Base-by-base conservation (phyloP, 257 asterid genomes). In the Lavandula angustifolia region DNA sequence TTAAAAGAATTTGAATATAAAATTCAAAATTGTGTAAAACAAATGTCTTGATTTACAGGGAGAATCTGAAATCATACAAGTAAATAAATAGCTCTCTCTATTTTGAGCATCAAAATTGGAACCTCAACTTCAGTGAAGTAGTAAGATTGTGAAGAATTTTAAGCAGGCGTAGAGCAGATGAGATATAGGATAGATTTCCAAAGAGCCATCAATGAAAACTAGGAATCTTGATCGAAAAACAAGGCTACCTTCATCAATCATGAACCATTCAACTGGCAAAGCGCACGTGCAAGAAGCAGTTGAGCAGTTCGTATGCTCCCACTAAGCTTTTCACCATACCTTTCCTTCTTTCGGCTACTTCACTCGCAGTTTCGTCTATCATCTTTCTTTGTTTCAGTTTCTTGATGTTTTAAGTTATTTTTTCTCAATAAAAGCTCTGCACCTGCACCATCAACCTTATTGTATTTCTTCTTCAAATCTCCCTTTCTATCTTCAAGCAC, bases 271-370 rank as follows among this genome's bases (percentile, higher is more conserved):
- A 68, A 29, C 34, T 56, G 64, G 67, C 73, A 6, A 46, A 17
- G 46, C 43, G 69, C 17, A 46, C 29, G 46, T 37, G 69, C 17
- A 54, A 11, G 69, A 72, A 58, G 37, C 74, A 76, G 43, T 73
- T 70, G 44, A 85, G 82, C 0, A 85, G 70, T 54, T 84, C 87
- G 18, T 79, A 84, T 37, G 84, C 84, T 65, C 91, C 85, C 38
- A 79, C 87, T 75, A 79, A 71, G 10, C 87, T 88, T 44, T 78
- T 78, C 43, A 85, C 92, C 66, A 74, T 80, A 46, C 87, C 78
- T 69, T 80, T 82, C 81, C 82, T 75, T 77, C 81, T 85, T 34
- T 73, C 81, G 3, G 70, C 85, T 6, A 85, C 80, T 62, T 76
- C 82, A 37, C 80, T 85, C 33, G 81, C 81, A 1, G 87, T 84